Evolutionary conservation across 768 basidiomycete genomes (phyloP), one percentile per base, ranked within the genome.

Genomic region (Gymnopilus junonius): DNA sequence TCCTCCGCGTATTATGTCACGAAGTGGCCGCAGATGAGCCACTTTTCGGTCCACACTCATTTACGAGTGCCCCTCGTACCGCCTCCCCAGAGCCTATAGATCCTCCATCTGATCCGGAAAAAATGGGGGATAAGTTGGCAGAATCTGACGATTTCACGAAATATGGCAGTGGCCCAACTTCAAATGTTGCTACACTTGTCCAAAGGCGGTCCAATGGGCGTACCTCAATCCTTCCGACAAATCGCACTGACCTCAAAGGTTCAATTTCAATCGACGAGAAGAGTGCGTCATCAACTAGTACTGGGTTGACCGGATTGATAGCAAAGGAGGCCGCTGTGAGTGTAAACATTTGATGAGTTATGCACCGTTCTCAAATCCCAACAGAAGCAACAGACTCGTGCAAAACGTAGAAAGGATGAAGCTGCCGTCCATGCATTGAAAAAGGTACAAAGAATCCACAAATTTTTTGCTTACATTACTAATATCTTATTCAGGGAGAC

Each of bases 1-100:
- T 92, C 77, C 75, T 92, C 37, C 85, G 87, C 20, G 76, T 91
- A 34, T 80, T 93, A 23, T 85, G 85, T 64, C 91, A 93, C 69
- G 80, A 86, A 48, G 78, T 91, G 27, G 72, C 70, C 6, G 74
- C 75, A 40, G 76, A 80, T 20, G 75, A 74, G 20, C 34, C 62
- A 54, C 65, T 2, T 3, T 59, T 10, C 48, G 58, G 48, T 65
- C 73, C 7, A 74, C 64, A 74, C 67, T 31, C 55, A 25, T 55
- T 56, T 45, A 77, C 70, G 32, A 74, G 68, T 35, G 70, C 65
- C 23, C 74, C 74, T 58, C 77, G 77, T 37, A 79, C 78, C 5
- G 57, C 70, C 2, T 81, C 81, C 1, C 81, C 82, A 10, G 71
- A 74, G 17, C 77, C 77, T 0, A 75, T 79, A 29, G 69, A 73